Conservation (phyloP, 2,329 filamentous ascomycete species). For the Colletotrichum brevisporum region DNA sequence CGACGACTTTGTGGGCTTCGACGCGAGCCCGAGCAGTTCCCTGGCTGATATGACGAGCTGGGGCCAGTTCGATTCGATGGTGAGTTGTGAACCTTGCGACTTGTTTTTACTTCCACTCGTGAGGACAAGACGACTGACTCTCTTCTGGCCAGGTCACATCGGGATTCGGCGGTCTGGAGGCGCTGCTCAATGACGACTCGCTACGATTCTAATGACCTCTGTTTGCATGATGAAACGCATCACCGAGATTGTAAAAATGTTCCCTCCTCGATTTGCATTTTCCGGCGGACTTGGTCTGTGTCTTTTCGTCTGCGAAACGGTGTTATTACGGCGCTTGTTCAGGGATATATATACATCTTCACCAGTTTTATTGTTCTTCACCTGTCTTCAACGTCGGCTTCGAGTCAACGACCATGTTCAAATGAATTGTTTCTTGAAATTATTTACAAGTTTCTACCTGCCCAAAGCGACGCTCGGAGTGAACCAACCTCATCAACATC, state of each 20-base stretch:
- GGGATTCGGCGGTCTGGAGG: slow-evolving; percentile 33
- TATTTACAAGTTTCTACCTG: not conserved
- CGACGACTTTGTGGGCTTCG: slow-evolving; percentile 34
- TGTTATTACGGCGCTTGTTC: not conserved
- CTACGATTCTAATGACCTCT: slow-evolving; percentile 12
- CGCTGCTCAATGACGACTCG: slow-evolving; percentile 31
- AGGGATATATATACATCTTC: not conserved
- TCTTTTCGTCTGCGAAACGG: not conserved
- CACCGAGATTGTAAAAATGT: too few relatives aligned
- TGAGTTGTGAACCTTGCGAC: not conserved
- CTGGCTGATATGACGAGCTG: slow-evolving; percentile 39
- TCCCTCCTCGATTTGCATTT: not conserved
- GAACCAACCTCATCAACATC: not conserved
- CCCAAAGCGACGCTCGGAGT: too few relatives aligned
- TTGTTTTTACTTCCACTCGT: too few relatives aligned
- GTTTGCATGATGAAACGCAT: too few relatives aligned
- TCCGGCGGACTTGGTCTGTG: not conserved
- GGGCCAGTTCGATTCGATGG: slow-evolving; percentile 41
- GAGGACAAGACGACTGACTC: not conserved
- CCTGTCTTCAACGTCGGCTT: too few relatives aligned
- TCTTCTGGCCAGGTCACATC: slow-evolving; percentile 20
- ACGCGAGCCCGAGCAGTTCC: slow-evolving; percentile 31
- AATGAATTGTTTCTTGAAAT: not conserved
- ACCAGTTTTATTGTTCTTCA: not conserved
- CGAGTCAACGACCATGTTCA: not conserved